Evolutionary conservation across 140 eudicot species (phyloP).

Genomic region (Senecio squalidus): DNA sequence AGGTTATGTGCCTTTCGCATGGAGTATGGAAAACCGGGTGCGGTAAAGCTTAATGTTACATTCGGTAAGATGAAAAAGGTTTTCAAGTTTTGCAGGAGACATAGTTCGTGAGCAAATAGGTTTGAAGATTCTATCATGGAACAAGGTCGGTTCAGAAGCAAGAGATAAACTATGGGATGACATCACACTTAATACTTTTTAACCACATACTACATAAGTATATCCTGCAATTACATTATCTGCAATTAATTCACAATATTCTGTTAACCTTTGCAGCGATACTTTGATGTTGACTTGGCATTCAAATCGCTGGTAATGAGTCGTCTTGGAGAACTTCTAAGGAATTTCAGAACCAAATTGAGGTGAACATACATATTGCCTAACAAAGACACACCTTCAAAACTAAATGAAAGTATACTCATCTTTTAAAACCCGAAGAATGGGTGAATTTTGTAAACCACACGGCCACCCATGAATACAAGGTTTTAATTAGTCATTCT

Average conservation of each 20-base stretch:
- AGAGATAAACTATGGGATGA: slow-evolving; percentile 3
- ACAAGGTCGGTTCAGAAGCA: neutral
- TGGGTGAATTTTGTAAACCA: neutral
- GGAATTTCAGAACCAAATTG: neutral
- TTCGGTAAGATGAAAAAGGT: neutral
- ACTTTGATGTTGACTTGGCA: neutral
- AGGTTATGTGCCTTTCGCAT: neutral
- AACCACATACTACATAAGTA: neutral
- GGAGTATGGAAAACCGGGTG: neutral
- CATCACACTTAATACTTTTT: neutral
- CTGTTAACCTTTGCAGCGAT: neutral
- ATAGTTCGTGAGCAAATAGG: neutral
- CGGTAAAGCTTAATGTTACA: neutral
- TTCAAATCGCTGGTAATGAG: neutral
- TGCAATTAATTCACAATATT: neutral
- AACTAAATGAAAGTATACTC: too few species aligned
- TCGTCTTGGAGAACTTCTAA: neutral
- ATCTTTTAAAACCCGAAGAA: neutral
- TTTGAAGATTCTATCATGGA: neutral
- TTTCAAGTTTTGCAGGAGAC: neutral
- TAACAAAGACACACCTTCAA: too few species aligned
- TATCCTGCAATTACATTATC: too few species aligned
- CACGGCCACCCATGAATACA: too few species aligned
- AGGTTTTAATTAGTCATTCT: too few species aligned
- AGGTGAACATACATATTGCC: too few species aligned